Evolutionary conservation across 495 filamentous ascomycete species (phyloP), one percentile per base, ranked within the genome.

Genomic region (Tuber brumale): DNA sequence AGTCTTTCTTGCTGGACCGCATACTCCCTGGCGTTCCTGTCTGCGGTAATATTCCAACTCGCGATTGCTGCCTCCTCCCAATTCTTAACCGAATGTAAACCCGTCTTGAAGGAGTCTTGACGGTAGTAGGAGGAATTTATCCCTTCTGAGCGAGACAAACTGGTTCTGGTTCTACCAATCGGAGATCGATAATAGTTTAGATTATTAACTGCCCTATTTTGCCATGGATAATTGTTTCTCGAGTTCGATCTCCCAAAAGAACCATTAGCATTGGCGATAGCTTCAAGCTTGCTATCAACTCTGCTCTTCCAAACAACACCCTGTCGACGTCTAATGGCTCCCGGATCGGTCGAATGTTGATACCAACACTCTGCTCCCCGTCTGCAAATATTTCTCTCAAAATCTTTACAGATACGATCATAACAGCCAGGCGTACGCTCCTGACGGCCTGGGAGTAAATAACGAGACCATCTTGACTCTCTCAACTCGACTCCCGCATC

Each of bases 311-410:
- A 66, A 35, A 66, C 10, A 14, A 66, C 57, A 6, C 57, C 57
- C 0, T 66, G 10, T 16, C 57, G 57, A 31, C 57, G 57, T 35
- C 57, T 66, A 66, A 66, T 66, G 4, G 16, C 5, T 4, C 12
- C 14, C 27, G 57, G 57, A 66, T 66, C 57, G 27, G 57, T 77
- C 42, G 77, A 76, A 45, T 79, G 77, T 61, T 44, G 73, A 10
- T 77, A 79, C 77, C 77, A 77, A 18, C 77, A 79, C 31, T 41
- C 61, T 14, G 70, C 75, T 44, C 77, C 77, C 16, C 72, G 18
- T 10, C 16, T 48, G 16, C 77, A 79, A 18, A 48, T 19, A 9
- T 73, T 66, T 19, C 42, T 51, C 23, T 73, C 69, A 69, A 77
- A 79, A 0, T 72, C 77, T 2, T 69, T 71, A 37, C 77, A 79